Conservation (phyloP, 768 basidiomycete species). For the Sporobolomyces pararoseus region DNA sequence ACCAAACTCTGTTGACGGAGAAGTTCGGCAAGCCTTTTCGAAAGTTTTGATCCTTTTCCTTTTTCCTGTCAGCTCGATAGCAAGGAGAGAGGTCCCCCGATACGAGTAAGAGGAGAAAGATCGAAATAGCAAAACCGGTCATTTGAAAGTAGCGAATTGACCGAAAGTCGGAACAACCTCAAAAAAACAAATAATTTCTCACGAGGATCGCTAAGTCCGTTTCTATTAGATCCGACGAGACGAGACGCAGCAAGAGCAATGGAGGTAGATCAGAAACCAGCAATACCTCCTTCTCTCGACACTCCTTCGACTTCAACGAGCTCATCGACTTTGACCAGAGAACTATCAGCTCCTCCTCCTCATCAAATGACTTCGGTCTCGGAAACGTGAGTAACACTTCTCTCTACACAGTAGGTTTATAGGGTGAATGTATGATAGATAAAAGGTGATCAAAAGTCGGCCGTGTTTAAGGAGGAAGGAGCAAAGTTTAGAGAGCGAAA, state of each 20-base stretch:
- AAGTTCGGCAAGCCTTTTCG: too few species aligned
- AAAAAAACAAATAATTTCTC: too few species aligned
- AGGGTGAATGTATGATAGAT: not conserved
- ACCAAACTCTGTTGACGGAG: too few species aligned
- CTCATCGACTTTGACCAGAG: not conserved
- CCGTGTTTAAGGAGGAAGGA: not conserved
- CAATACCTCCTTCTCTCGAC: not conserved
- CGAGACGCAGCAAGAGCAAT: not conserved
- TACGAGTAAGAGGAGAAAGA: too few species aligned
- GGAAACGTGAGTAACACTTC: not conserved
- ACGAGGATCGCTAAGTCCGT: too few species aligned
- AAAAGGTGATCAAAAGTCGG: not conserved
- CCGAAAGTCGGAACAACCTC: too few species aligned
- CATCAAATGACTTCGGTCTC: not conserved
- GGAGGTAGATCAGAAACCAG: slow-evolving; percentile 5
- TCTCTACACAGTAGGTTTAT: not conserved
- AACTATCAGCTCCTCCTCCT: not conserved
- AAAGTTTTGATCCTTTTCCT: too few species aligned
- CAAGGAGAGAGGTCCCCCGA: too few species aligned
- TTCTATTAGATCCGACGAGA: not conserved
- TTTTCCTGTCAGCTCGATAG: too few species aligned
- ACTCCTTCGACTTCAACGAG: too few species aligned
- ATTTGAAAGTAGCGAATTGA: too few species aligned
- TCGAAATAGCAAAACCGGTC: too few species aligned
- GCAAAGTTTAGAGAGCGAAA: not conserved